These are phyloP conservation scores for Blastobotrys elegans DNA, from an alignment of 1,139 yeast genomes.

Conservation along the genomic window DNA sequence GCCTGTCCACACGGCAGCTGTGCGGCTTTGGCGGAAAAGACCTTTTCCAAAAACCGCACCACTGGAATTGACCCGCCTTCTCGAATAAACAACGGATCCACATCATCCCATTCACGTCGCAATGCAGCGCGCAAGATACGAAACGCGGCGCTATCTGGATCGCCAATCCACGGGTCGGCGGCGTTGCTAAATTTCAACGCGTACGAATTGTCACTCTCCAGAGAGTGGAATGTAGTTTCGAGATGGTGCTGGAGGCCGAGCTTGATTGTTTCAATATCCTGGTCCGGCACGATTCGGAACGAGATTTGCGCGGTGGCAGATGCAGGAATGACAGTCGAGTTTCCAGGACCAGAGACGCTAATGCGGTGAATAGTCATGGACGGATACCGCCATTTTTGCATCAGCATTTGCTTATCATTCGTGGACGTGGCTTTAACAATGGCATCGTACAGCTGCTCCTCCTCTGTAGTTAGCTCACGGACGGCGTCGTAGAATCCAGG, in stretches of 20 bases:
- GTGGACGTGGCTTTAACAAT: conserved; percentile 47
- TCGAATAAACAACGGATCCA: conserved; percentile 75
- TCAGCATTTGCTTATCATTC: conserved; percentile 45
- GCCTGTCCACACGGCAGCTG: conserved; percentile 97
- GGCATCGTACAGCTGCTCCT: conserved; percentile 55
- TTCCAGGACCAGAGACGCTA: conserved; percentile 84
- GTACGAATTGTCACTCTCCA: conserved; percentile 58
- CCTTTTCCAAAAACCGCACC: conserved; percentile 75
- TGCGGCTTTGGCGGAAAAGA: conserved; percentile 79
- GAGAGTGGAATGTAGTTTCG: conserved; percentile 39
- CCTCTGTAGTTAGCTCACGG: conserved; percentile 50
- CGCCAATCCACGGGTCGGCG: conserved; percentile 97
- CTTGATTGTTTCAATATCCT: conserved; percentile 58
- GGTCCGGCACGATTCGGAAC: conserved; percentile 85
- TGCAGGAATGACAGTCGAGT: conserved; percentile 85
- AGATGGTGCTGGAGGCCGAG: conserved; percentile 45
- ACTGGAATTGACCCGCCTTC: conserved; percentile 98
- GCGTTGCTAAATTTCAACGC: conserved; percentile 62
- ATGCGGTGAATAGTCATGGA: conserved; percentile 86
- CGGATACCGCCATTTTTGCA: conserved; percentile 90
- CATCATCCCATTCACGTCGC: conserved; percentile 53
- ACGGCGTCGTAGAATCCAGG: conserved; percentile 70
- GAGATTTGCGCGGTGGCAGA: conserved; percentile 72
- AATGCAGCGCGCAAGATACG: conserved; percentile 58
- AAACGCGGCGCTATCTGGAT: conserved; percentile 70